These are phyloP conservation scores for Colletotrichum limetticola DNA, from an alignment of 2,329 filamentous ascomycete species.

Conservation along the genomic window DNA sequence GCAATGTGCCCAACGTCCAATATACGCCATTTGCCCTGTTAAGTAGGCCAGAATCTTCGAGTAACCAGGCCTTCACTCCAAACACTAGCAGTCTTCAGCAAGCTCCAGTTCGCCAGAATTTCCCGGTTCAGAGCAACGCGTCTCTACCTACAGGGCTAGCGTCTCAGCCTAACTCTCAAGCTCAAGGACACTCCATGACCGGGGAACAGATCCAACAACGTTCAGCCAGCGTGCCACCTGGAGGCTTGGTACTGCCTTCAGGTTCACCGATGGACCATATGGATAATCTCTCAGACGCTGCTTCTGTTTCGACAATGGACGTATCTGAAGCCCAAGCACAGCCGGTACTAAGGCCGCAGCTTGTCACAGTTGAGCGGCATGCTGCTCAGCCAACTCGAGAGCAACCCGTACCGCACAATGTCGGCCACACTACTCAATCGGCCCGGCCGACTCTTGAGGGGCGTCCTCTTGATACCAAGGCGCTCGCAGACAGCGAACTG, in stretches of 20 bases:
- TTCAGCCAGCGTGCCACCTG: neutral
- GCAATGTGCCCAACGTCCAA: no score
- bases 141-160: no score
- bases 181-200: neutral
- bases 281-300: conserved; percentile 33
- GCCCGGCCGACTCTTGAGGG: neutral
- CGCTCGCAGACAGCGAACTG: neutral
- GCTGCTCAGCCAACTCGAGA: neutral
- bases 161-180: neutral
- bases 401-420: neutral
- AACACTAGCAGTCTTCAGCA: neutral
- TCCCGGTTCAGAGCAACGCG: neutral
- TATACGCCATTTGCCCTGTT: neutral
- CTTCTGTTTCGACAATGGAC: conserved; percentile 39
- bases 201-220: neutral
- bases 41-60: neutral
- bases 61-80: neutral
- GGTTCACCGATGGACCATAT: neutral
- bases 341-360: conserved; percentile 37
- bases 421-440: neutral
- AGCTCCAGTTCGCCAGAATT: neutral
- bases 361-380: conserved; percentile 32
- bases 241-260: neutral
- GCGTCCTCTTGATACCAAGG: neutral
- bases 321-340: conserved; percentile 38